These are phyloP conservation scores for Saprolegnia parasitica DNA, from an alignment of 352 stramenopile genomes.

Conservation along the genomic window DNA sequence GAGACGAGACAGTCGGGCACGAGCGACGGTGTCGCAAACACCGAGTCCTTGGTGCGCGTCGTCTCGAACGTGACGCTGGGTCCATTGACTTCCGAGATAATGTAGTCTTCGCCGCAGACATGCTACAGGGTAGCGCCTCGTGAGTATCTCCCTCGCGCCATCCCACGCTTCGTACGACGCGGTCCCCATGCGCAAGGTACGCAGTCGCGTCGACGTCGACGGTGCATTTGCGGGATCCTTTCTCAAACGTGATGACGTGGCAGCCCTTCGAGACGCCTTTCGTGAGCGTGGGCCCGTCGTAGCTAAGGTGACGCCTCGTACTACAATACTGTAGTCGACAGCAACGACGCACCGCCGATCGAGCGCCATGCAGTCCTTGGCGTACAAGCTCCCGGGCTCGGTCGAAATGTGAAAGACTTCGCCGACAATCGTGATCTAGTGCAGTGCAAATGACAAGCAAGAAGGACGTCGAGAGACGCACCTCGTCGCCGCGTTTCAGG, in stretches of 20 bases:
- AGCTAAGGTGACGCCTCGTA: no score
- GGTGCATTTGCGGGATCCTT: constrained; percentile 9
- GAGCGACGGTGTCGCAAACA: constrained; percentile 5
- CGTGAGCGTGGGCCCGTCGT: constrained; percentile 24
- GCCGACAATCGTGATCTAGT: constrained; percentile 18
- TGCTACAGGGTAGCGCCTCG: background rate
- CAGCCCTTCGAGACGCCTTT: constrained; percentile 9
- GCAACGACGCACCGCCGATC: constrained; percentile 14
- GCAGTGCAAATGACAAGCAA: background rate
- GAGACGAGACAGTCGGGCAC: constrained; percentile 25
- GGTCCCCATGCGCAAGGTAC: constrained; percentile 4
- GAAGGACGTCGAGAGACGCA: background rate
- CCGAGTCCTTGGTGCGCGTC: constrained; percentile 10
- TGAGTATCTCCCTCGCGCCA: no score
- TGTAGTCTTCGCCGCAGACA: constrained; percentile 27
- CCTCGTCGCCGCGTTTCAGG: constrained; percentile 23
- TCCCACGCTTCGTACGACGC: background rate
- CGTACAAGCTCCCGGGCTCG: constrained; percentile 19
- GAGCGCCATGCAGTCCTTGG: constrained; percentile 23
- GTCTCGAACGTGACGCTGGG: background rate
- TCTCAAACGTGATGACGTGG: constrained; percentile 18
- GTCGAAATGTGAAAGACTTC: constrained; percentile 11
- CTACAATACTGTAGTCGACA: no score
- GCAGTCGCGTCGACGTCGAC: constrained; percentile 7
- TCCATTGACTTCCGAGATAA: background rate